These are phyloP conservation scores for Echites panduratus DNA, from an alignment of 257 asterid species.

Conservation along the genomic window DNA sequence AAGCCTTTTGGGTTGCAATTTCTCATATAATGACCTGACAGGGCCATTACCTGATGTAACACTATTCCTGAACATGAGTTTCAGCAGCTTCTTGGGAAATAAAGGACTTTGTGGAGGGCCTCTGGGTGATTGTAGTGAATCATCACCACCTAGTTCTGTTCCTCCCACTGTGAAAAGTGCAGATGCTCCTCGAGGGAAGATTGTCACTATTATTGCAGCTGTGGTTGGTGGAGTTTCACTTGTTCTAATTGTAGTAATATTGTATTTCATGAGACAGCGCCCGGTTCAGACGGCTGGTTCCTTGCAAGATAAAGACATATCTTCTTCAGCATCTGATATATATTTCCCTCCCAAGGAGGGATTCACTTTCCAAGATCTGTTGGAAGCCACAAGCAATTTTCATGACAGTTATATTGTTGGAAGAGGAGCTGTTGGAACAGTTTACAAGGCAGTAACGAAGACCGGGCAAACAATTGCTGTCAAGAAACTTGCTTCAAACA, in stretches of 20 bases:
- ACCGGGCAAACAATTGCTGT: conserved; percentile 63
- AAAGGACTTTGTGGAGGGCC: conserved; percentile 83
- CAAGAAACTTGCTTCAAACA: conserved; percentile 71
- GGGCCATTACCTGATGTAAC: conserved; percentile 74
- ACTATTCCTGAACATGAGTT: conserved; percentile 65
- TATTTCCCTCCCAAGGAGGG: conserved; percentile 92
- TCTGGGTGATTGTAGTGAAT: conserved; percentile 52
- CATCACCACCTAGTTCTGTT: conserved; percentile 16
- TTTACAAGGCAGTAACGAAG: conserved; percentile 73
- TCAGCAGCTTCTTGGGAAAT: conserved; percentile 69
- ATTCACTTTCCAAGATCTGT: conserved; percentile 76
- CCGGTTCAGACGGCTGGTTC: conserved; percentile 37
- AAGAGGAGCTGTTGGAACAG: conserved; percentile 84
- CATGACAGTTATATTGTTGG: conserved; percentile 68
- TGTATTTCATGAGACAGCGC: conserved; percentile 58
- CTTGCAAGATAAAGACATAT: conserved; percentile 36
- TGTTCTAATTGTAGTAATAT: conserved; percentile 48
- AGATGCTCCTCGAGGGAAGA: conserved; percentile 45
- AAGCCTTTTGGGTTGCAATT: conserved; percentile 79
- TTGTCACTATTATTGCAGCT: conserved; percentile 55
- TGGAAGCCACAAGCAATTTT: conserved; percentile 83
- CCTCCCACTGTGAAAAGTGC: conserved; percentile 23
- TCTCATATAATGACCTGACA: conserved; percentile 64
- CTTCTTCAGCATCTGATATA: conserved; percentile 56
- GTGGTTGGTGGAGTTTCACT: conserved; percentile 86